Base-by-base conservation (phyloP, 1,284 basidiomycete genomes). In the Gymnopus androsaceus region DNA sequence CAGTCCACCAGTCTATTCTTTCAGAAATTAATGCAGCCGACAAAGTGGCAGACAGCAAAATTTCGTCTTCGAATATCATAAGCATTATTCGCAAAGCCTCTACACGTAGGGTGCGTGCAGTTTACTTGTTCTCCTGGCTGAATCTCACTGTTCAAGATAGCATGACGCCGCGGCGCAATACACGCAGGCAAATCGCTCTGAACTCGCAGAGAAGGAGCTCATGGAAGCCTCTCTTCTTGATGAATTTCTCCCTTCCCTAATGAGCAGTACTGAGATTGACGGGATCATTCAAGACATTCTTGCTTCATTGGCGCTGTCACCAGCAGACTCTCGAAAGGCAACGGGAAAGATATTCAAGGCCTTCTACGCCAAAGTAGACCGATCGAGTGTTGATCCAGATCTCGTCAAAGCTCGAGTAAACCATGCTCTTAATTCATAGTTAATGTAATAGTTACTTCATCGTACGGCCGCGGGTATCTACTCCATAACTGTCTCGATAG, bases 21-120 rank as follows among this genome's bases (percentile, higher is more conserved):
- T 77, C 87, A 6, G 87, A 90, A 58, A 76, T 90, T 2, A 84
- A 89, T 62, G 75, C 80, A 17, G 76, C 81, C 34, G 88, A 89
- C 71, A 90, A 90, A 68, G 67, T 67, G 3, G 69, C 76, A 19
- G 71, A 72, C 48, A 67, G 72, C 31, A 70, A 76, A 36, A 64
- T 81, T 9, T 59, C 77, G 19, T 70, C 80, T 11, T 73, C 81
- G 4, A 69, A 72, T 34, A 77, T 87, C 38, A 57, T 70, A 23
- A 66, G 71, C 50, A 78, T 89, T 56, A 61, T 90, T 45, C 79
- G 81, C 33, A 88, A 84, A 69, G 83, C 83, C 15, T 71, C 77
- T 49, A 64, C 74, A 48, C 80, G 81, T 56, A 79, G 87, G 51
- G 88, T 88, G 65, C 28, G 41, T 37, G 54, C 37, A 21, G 37